A percentile compares a stretch with the other conserved stretches of the same genome.
These are phyloP conservation scores for Penicillium malachiteum DNA, from an alignment of 495 filamentous ascomycete genomes.

Conservation along the genomic window DNA sequence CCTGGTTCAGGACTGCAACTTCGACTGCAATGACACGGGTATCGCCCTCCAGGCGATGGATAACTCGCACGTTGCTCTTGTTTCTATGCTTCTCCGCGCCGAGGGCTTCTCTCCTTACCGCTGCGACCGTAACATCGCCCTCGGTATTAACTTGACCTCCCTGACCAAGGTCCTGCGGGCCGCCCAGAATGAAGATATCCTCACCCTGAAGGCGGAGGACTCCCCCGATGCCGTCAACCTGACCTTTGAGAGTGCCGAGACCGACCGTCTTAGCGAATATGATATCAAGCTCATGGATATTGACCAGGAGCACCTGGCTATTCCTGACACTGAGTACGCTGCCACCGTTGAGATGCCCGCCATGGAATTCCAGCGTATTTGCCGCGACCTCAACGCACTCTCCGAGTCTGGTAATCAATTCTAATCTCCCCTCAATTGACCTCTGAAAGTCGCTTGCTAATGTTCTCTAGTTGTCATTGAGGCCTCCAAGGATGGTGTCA, in stretches of 20 bases:
- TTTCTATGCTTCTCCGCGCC: slow-evolving; percentile 96
- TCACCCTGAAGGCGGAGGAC: slow-evolving; percentile 97
- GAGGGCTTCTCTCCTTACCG: slow-evolving; percentile 96
- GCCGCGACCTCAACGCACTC: slow-evolving; percentile 82
- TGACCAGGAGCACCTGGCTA: slow-evolving; percentile 98
- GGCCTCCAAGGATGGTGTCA: slow-evolving; percentile 94
- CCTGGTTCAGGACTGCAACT: slow-evolving; percentile 99
- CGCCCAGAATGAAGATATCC: slow-evolving; percentile 90
- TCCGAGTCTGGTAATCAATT: slow-evolving; percentile 83
- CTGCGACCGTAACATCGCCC: slow-evolving; percentile 97
- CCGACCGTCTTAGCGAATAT: slow-evolving; percentile 92
- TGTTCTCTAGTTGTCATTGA: slow-evolving; percentile 77
- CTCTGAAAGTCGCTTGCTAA: neutral
- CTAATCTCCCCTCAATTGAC: neutral
- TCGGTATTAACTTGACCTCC: slow-evolving; percentile 94
- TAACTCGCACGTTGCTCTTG: slow-evolving; percentile 98
- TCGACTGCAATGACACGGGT: slow-evolving; percentile 99
- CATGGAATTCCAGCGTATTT: slow-evolving; percentile 91
- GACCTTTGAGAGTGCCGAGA: slow-evolving; percentile 88
- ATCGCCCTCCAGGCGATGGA: slow-evolving; percentile 99
- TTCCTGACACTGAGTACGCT: slow-evolving; percentile 96
- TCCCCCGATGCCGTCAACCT: slow-evolving; percentile 93
- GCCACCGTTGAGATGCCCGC: slow-evolving; percentile 88
- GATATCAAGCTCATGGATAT: slow-evolving; percentile 99
- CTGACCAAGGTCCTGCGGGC: slow-evolving; percentile 96